phyloP scores from a whole-genome alignment of 2,329 filamentous ascomycete genomes.

The Botryotinia narcissicola region DNA sequence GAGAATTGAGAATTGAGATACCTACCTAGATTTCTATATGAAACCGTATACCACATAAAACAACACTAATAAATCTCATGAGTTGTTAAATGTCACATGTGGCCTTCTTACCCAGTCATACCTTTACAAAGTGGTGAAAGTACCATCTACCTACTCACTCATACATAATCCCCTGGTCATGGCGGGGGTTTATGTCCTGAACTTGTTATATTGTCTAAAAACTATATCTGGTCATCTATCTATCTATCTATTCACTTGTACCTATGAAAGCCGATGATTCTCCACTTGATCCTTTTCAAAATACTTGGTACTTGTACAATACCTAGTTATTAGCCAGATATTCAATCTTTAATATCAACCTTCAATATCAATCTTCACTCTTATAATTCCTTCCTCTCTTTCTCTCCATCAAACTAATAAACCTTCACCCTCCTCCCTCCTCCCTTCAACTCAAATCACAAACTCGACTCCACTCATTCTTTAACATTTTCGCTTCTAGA shows the following conservation, averaged over 20 bases:
- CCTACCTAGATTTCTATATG: too few relatives aligned
- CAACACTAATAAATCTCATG: too few relatives aligned
- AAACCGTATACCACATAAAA: too few relatives aligned
- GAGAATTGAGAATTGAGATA: too few relatives aligned
- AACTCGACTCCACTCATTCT: background rate
- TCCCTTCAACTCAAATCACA: background rate
- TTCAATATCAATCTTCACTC: too few relatives aligned
- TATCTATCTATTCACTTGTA: background rate
- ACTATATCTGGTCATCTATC: background rate
- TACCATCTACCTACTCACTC: background rate
- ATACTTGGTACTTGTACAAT: too few relatives aligned
- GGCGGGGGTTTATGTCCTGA: background rate
- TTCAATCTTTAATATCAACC: too few relatives aligned
- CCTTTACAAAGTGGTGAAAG: too few relatives aligned
- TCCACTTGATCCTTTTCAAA: background rate
- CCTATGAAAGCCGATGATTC: background rate
- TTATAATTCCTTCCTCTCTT: background rate
- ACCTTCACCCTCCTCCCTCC: background rate
- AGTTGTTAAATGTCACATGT: too few relatives aligned
- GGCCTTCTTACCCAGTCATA: too few relatives aligned
- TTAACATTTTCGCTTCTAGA: slow-evolving; percentile 1
- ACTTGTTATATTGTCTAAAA: background rate
- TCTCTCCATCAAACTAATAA: too few relatives aligned
- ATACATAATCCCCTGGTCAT: background rate
- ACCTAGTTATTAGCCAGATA: too few relatives aligned